Conservation (phyloP, 2,329 filamentous ascomycete genomes). For the Cladophialophora chaetospira region DNA sequence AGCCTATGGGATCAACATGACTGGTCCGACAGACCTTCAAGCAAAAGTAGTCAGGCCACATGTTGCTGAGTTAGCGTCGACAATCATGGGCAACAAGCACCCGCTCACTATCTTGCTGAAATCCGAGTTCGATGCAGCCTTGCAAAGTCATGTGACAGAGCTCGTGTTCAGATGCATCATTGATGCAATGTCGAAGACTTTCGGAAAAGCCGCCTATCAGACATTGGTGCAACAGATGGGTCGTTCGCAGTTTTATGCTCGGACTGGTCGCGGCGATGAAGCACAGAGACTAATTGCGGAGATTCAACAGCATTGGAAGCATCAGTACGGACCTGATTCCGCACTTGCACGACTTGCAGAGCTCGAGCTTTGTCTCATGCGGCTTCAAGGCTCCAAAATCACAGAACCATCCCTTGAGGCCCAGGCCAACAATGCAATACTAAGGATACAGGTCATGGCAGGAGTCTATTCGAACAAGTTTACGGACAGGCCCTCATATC, state of each 20-base stretch:
- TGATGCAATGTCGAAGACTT: slow-evolving; percentile 15
- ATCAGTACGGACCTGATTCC: slow-evolving; percentile 11
- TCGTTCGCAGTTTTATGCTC: slow-evolving; percentile 20
- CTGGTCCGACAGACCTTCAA: background rate
- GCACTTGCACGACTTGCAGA: slow-evolving; percentile 15
- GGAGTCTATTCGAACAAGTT: slow-evolving; percentile 13
- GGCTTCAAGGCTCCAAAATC: slow-evolving; percentile 1
- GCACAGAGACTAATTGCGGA: slow-evolving; percentile 7
- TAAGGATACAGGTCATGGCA: slow-evolving; percentile 16
- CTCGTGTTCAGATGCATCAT: slow-evolving; percentile 22
- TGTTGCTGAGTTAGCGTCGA: slow-evolving; percentile 14
- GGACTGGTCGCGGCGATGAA: slow-evolving; percentile 8
- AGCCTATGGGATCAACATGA: slow-evolving; percentile 23
- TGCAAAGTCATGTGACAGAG: slow-evolving; percentile 13
- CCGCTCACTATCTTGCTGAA: slow-evolving; percentile 13
- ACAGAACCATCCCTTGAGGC: slow-evolving; percentile 5
- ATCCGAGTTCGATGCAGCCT: slow-evolving; percentile 8
- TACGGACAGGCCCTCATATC: background rate
- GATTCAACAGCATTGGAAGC: slow-evolving; percentile 13
- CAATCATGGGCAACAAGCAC: slow-evolving; percentile 16
- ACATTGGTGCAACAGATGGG: slow-evolving; percentile 21
- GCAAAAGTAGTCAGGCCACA: slow-evolving; percentile 13
- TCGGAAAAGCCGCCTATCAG: slow-evolving; percentile 17
- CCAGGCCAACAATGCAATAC: slow-evolving; percentile 18
- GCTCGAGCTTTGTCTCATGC: slow-evolving; percentile 15